These are phyloP conservation scores for Venturia carpophila DNA, from an alignment of 2,329 filamentous ascomycete species.

Conservation along the genomic window DNA sequence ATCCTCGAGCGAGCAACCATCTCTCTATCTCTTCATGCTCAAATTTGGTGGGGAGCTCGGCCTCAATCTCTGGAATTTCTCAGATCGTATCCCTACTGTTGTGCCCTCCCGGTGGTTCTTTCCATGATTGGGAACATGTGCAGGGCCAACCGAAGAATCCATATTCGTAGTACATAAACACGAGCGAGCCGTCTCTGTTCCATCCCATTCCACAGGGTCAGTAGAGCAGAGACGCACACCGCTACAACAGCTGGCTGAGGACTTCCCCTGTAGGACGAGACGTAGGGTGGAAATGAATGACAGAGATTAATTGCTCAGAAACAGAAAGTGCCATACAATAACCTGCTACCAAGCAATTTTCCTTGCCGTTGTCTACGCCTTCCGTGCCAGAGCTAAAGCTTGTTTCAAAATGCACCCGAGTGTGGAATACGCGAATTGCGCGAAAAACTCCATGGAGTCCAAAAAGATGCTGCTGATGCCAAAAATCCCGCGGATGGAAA, in stretches of 20 bases:
- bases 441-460: not conserved
- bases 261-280: not conserved
- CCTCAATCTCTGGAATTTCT: no score
- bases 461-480: constrained; percentile 2
- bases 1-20: no score
- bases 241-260: not conserved
- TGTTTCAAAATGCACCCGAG: not conserved
- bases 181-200: not conserved
- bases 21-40: no score
- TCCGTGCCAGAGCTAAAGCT: not conserved
- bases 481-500: not conserved
- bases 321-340: not conserved
- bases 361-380: constrained; percentile 4
- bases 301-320: not conserved
- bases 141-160: not conserved
- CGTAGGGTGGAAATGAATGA: not conserved
- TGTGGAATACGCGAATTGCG: not conserved
- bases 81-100: not conserved
- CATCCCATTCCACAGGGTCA: not conserved
- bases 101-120: not conserved
- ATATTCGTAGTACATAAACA: not conserved
- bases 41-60: no score
- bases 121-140: not conserved
- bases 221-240: not conserved
- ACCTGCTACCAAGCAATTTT: not conserved